phyloP scores from a whole-genome alignment of 768 basidiomycete species.

The Pilatotrama ljubarskyi region DNA sequence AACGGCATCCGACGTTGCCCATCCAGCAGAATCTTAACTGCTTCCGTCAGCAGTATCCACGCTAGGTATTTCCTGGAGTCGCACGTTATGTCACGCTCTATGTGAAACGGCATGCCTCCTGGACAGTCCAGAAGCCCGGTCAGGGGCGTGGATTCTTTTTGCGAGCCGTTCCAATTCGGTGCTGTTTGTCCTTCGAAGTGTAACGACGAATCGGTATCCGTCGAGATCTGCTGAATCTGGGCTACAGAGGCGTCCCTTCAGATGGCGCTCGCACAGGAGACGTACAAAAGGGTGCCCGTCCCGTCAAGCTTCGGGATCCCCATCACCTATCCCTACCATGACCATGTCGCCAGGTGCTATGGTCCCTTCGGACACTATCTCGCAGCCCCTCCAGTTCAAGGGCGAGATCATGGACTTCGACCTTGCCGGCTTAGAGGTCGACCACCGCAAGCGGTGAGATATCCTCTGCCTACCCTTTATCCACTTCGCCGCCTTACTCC shows the following conservation, averaged over 20 bases:
- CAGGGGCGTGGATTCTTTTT: slow-evolving; percentile 21
- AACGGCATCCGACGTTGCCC: slow-evolving; percentile 27
- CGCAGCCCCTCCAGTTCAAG: slow-evolving; percentile 56
- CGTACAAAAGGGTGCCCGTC: slow-evolving; percentile 24
- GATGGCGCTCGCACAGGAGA: slow-evolving; percentile 18
- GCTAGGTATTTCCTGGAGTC: slow-evolving; percentile 17
- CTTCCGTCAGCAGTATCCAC: slow-evolving; percentile 17
- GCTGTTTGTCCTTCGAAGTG: slow-evolving; percentile 19
- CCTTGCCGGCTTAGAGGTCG: slow-evolving; percentile 31
- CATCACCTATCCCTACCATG: slow-evolving; percentile 19
- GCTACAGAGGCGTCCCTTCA: slow-evolving; percentile 16
- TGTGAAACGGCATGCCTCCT: slow-evolving; percentile 19
- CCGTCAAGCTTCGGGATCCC: slow-evolving; percentile 17
- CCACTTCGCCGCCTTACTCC: slow-evolving; percentile 33
- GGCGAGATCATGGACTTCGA: slow-evolving; percentile 80
- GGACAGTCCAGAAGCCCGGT: slow-evolving; percentile 21
- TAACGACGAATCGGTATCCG: slow-evolving; percentile 17
- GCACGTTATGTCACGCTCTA: slow-evolving; percentile 24
- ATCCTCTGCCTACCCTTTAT: slow-evolving; percentile 1
- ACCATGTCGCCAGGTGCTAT: slow-evolving; percentile 23
- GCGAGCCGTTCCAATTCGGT: slow-evolving; percentile 20
- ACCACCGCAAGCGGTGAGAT: slow-evolving; percentile 34
- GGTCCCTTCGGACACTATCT: slow-evolving; percentile 20
- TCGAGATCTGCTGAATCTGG: slow-evolving; percentile 20
- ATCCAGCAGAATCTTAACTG: slow-evolving; percentile 26